phyloP scores from a whole-genome alignment of 2,329 filamentous ascomycete species.

The Hortaea sp. region DNA sequence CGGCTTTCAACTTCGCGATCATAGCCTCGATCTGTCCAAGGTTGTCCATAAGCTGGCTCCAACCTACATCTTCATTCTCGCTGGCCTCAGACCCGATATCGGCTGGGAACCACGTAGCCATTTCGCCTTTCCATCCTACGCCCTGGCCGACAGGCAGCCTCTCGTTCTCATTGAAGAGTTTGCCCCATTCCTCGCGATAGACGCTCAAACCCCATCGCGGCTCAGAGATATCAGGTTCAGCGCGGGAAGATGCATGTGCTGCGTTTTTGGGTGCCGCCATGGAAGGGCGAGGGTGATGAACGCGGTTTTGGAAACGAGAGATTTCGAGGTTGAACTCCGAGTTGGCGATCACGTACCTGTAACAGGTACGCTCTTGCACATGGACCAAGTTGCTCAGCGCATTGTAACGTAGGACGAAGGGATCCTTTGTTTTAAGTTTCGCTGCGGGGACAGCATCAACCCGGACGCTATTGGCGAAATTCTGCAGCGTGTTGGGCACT shows the following conservation, averaged over 20 bases:
- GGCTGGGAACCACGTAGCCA: conserved; percentile 22
- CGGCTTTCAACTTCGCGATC: neutral
- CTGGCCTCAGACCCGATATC: conserved; percentile 8
- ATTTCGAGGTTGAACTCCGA: conserved; percentile 23
- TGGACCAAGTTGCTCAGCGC: conserved; percentile 4
- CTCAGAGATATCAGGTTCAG: conserved; percentile 11
- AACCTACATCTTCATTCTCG: conserved; percentile 13
- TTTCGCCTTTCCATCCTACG: conserved; percentile 18
- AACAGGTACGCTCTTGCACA: conserved; percentile 17
- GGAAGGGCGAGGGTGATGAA: neutral
- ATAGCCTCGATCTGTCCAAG: conserved; percentile 14
- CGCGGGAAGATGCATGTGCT: neutral
- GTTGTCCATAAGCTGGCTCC: conserved; percentile 19
- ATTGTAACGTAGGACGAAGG: conserved; percentile 13
- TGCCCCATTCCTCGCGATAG: conserved; percentile 21
- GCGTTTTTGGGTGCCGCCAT: neutral
- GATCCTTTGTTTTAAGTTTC: conserved; percentile 3
- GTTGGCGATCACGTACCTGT: conserved; percentile 16
- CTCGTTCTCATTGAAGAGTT: conserved; percentile 18
- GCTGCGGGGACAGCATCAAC: conserved; percentile 7
- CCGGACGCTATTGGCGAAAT: conserved; percentile 12
- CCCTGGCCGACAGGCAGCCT: conserved; percentile 16
- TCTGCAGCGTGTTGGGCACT: conserved; percentile 6
- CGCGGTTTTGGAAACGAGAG: conserved; percentile 17
- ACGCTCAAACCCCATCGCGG: conserved; percentile 22